phyloP scores from a whole-genome alignment of 257 asterid species.

The Solanum ahanhuiri region DNA sequence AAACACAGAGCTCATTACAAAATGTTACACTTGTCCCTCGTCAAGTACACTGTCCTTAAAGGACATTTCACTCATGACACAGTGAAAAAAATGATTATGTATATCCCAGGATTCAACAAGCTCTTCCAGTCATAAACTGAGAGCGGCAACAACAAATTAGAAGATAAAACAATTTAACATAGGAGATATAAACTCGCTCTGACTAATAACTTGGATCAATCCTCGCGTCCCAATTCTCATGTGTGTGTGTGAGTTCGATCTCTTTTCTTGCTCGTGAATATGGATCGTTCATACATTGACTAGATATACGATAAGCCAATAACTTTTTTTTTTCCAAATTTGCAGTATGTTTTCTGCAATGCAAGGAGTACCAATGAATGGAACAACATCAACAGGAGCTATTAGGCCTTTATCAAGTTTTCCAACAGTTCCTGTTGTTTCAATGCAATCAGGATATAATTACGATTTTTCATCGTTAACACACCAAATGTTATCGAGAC shows the following conservation, averaged over 20 bases:
- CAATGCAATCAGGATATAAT: slow-evolving; percentile 8
- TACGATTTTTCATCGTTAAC: slow-evolving; percentile 17
- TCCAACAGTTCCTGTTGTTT: slow-evolving; percentile 6
- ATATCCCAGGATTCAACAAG: background rate
- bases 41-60: background rate
- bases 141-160: background rate
- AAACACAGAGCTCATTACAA: background rate
- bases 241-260: background rate
- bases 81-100: background rate
- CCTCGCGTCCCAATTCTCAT: background rate
- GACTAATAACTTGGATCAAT: background rate
- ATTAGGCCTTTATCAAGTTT: slow-evolving; percentile 7
- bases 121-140: background rate
- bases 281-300: background rate
- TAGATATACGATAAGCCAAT: background rate
- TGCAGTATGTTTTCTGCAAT: slow-evolving; percentile 3
- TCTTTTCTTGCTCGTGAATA: background rate
- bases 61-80: background rate
- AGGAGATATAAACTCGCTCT: background rate
- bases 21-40: background rate
- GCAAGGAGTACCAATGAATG: background rate
- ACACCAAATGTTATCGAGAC: slow-evolving; percentile 15
- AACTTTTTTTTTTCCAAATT: background rate
- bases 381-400: slow-evolving; percentile 4
- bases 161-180: background rate